A percentile compares a stretch with the other conserved stretches of the same genome.
Conservation (phyloP, 805 yeast species). For the Metschnikowia hibisci region DNA sequence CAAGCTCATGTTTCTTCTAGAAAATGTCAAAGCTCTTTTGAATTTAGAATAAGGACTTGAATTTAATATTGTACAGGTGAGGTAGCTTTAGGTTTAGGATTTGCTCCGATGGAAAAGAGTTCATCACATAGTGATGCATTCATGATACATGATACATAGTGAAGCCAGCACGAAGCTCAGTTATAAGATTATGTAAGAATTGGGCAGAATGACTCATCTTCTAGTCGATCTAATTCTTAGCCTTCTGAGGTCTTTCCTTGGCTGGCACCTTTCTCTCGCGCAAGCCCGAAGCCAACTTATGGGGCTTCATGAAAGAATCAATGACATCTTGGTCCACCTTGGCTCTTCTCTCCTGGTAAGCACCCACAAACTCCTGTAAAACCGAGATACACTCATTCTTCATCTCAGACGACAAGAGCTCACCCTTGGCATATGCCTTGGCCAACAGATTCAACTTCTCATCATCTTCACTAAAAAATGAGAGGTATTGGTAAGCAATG, state of each 20-base stretch:
- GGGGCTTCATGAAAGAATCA: conserved; percentile 76
- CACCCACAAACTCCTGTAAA: conserved; percentile 72
- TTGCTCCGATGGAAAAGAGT: too few species aligned
- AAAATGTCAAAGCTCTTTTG: conserved; percentile 16
- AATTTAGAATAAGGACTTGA: too few species aligned
- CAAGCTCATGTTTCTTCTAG: conserved; percentile 42
- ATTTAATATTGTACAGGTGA: too few species aligned
- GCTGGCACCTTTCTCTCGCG: conserved; percentile 71
- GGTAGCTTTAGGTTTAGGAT: too few species aligned
- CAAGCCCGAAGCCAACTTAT: conserved; percentile 70
- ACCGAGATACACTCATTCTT: conserved; percentile 80
- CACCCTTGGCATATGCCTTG: conserved; percentile 71
- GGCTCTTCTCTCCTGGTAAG: conserved; percentile 76
- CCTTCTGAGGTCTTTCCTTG: conserved; percentile 46
- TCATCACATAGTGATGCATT: too few species aligned
- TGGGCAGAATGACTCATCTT: too few species aligned
- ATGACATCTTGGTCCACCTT: conserved; percentile 58
- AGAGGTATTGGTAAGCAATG: conserved; percentile 88
- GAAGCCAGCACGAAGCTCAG: too few species aligned
- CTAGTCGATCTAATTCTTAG: conserved; percentile 25
- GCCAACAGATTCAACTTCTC: conserved; percentile 61
- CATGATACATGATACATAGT: too few species aligned
- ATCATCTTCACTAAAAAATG: conserved; percentile 89
- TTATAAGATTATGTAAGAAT: too few species aligned
- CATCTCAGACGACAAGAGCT: conserved; percentile 87